These are phyloP conservation scores for Platanus orientalis DNA, from an alignment of 164 flowering plant genomes.

Conservation along the genomic window DNA sequence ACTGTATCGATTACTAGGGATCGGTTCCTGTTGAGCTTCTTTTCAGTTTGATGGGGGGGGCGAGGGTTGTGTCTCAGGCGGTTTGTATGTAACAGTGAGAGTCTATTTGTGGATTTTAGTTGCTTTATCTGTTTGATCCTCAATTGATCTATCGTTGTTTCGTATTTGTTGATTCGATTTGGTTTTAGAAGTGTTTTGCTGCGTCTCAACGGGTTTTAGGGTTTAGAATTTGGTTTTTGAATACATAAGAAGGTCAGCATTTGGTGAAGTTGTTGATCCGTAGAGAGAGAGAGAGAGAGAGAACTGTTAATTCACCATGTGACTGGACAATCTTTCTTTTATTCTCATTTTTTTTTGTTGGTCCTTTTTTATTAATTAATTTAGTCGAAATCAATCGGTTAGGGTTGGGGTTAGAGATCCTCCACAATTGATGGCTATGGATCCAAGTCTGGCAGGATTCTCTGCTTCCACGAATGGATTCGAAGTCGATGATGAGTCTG, in stretches of 20 bases:
- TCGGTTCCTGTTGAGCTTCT: not conserved
- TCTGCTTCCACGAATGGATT: slow-evolving; percentile 23
- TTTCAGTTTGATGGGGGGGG: not conserved
- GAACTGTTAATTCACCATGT: not conserved
- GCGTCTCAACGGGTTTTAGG: not conserved
- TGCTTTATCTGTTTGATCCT: too few relatives aligned
- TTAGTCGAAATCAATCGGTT: not conserved
- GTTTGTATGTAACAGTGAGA: not conserved
- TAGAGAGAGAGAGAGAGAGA: not conserved
- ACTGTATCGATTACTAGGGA: too few relatives aligned
- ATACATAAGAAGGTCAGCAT: not conserved
- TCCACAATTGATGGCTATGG: slow-evolving; percentile 37
- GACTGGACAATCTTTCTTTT: too few relatives aligned
- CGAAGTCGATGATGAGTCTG: slow-evolving; percentile 15
- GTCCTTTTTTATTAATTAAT: not conserved
- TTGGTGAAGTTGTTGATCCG: too few relatives aligned
- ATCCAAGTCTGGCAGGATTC: slow-evolving; percentile 26
- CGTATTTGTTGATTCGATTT: not conserved
- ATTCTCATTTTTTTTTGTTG: too few relatives aligned
- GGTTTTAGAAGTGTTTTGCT: not conserved
- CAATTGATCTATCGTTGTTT: too few relatives aligned
- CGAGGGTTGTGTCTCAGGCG: not conserved
- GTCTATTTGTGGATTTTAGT: not conserved
- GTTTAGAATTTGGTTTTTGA: not conserved
- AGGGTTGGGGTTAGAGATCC: not conserved